Base-by-base conservation (phyloP, 306 rosid genomes). In the Glycine soja region DNA sequence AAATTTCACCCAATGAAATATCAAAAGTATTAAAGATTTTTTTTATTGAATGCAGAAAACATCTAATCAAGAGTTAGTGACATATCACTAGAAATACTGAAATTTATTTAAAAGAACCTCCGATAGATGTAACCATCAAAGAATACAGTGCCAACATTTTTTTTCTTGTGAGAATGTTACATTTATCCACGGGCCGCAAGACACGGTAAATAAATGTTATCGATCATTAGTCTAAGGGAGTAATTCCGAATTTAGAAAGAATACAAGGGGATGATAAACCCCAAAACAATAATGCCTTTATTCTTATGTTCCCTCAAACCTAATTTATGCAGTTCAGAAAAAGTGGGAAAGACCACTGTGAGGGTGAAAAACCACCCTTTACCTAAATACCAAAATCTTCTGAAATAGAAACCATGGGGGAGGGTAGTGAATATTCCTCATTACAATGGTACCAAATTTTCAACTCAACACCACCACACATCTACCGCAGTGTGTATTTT, bases 311-410 rank as follows among this genome's bases (percentile, higher is more conserved):
- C 56, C 68, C 84, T 19, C 11, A 24, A 62, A 30, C 76, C 79
- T 82, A 79, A 32, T 52, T 77, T 50, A 69, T 71, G 75, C 71
- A 32, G n/a, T 59, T 78, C 14, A 53, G 52, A 42, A 61, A 47
- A 65, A 6, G 75, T 80, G 38, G 5, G 70, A 34, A 78, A 74
- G 58, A 74, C 32, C 24, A 64, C 61, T 36, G 40, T 36, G 42
- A 62, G 79, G 70, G 72, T 52, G 52, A 57, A 43, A 70, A 69
- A 74, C 56, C 72, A 85, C 88, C 84, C 70, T 78, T 62, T 24
- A 69, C 74, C 86, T 81, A 84, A 78, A 80, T 48, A 63, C 76
- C 68, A 63, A 87, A 81, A 77, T 74, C 76, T 38, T 83, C 72
- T 36, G 15, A 64, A 73, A 76, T 12, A 52, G 4, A 50, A 53